Conservation (phyloP, 2,329 filamentous ascomycete genomes). For the Cytospora piceae region DNA sequence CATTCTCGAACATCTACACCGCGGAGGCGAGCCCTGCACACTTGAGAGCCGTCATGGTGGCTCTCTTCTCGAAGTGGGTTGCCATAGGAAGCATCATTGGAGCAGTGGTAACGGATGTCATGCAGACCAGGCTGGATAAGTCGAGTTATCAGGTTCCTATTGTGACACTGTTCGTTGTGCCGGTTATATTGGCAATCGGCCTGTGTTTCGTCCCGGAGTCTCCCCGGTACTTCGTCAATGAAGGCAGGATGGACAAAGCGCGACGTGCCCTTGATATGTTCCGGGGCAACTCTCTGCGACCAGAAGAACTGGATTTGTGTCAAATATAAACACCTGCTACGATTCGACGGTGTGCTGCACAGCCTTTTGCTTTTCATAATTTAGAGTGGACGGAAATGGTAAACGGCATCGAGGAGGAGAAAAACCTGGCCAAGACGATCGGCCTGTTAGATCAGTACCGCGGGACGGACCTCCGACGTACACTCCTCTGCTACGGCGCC, state of each 20-base stretch:
- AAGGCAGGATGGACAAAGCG: conserved; percentile 36
- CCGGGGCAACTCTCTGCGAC: conserved; percentile 37
- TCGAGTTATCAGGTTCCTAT: conserved; percentile 53
- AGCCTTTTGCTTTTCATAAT: no score
- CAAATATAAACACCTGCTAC: no score
- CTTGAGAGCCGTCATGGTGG: conserved; percentile 52
- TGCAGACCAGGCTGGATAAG: conserved; percentile 42
- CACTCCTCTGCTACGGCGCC: conserved; percentile 52
- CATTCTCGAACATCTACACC: conserved; percentile 52
- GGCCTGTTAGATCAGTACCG: conserved; percentile 44
- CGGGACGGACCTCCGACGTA: conserved; percentile 52
- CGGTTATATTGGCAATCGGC: conserved; percentile 48
- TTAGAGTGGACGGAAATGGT: conserved; percentile 47
- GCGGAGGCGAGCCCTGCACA: conserved; percentile 53
- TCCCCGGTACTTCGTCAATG: conserved; percentile 48
- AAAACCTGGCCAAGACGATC: conserved; percentile 38
- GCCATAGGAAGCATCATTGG: conserved; percentile 53
- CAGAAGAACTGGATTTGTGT: conserved; percentile 43
- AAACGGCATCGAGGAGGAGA: conserved; percentile 44
- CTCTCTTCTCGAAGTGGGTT: conserved; percentile 53
- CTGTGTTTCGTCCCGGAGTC: conserved; percentile 52
- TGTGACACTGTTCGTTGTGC: conserved; percentile 49
- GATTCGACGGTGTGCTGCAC: no score
- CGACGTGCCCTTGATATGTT: conserved; percentile 38
- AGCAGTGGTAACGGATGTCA: conserved; percentile 47